phyloP scores from a whole-genome alignment of 768 basidiomycete species.

The Agaricus subrufescens region DNA sequence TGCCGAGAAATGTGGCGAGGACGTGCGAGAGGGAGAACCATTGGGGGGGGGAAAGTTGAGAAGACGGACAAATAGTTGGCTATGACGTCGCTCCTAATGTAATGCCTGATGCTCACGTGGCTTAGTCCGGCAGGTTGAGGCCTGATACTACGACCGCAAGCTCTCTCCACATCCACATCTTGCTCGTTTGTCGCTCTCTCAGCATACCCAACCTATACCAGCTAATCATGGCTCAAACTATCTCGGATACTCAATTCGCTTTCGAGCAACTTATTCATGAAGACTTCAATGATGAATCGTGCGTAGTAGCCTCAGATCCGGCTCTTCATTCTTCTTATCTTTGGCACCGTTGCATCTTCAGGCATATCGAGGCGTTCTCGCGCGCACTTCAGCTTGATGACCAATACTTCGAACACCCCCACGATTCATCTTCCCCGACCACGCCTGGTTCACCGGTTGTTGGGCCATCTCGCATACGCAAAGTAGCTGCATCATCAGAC shows the following conservation, averaged over 20 bases:
- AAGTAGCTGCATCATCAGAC: slow-evolving; percentile 80
- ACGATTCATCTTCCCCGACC: slow-evolving; percentile 30
- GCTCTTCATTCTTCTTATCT: background rate
- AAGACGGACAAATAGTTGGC: too few species aligned
- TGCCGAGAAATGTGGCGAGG: background rate
- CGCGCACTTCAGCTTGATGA: slow-evolving; percentile 69
- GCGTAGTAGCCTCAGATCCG: slow-evolving; percentile 18
- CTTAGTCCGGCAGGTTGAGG: background rate
- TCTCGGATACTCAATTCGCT: slow-evolving; percentile 14
- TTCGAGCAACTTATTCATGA: slow-evolving; percentile 33
- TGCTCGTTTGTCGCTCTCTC: background rate
- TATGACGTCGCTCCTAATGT: too few species aligned
- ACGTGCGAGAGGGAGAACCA: background rate
- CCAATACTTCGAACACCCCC: slow-evolving; percentile 28
- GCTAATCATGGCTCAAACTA: slow-evolving; percentile 1
- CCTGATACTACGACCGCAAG: background rate
- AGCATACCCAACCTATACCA: too few species aligned
- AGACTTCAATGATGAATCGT: slow-evolving; percentile 75
- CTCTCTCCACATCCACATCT: background rate
- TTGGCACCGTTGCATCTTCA: slow-evolving; percentile 12
- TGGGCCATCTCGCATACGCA: slow-evolving; percentile 51
- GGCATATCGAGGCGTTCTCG: slow-evolving; percentile 69
- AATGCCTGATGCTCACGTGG: background rate
- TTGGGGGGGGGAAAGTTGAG: background rate
- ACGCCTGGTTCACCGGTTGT: slow-evolving; percentile 35